Conservation (phyloP, 441 rosid genomes). For the Brassica balearica region DNA sequence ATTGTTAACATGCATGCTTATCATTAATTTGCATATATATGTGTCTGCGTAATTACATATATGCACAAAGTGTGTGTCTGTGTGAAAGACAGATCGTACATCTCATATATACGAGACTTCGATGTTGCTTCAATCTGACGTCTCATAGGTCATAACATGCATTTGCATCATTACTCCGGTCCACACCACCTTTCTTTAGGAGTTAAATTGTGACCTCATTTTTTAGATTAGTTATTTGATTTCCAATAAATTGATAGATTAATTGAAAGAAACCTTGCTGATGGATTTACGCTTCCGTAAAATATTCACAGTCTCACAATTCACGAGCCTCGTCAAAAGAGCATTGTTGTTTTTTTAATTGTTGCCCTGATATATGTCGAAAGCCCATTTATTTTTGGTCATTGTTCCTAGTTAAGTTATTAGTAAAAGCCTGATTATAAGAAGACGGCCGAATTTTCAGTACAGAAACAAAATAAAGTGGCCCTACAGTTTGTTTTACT, state of each 20-base stretch:
- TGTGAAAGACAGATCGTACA: not conserved
- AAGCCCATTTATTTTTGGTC: not conserved
- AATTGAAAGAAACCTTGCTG: not conserved
- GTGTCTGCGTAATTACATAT: not conserved
- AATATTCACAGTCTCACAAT: not conserved
- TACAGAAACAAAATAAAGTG: not conserved
- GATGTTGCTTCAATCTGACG: conserved; percentile 1
- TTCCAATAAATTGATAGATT: not conserved
- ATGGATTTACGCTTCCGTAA: not conserved
- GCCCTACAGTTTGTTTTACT: not conserved
- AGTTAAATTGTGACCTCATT: not conserved
- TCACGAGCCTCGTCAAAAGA: not conserved
- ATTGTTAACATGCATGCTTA: conserved; percentile 31
- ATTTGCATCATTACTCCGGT: conserved; percentile 2
- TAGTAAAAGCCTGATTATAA: not conserved
- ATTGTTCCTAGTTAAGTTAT: not conserved
- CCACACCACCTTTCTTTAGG: not conserved
- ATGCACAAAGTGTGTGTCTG: conserved; percentile 2
- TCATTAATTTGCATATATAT: conserved; percentile 24
- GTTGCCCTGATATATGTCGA: conserved; percentile 1
- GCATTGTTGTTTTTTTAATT: not conserved
- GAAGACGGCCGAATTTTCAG: not conserved
- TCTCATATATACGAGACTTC: not conserved
- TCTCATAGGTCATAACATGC: not conserved
- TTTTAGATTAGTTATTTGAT: not conserved